A percentile compares a stretch with the other conserved stretches of the same genome.
Conservation (phyloP, 2,329 filamentous ascomycete genomes). For the Xenoacremonium recifei region DNA sequence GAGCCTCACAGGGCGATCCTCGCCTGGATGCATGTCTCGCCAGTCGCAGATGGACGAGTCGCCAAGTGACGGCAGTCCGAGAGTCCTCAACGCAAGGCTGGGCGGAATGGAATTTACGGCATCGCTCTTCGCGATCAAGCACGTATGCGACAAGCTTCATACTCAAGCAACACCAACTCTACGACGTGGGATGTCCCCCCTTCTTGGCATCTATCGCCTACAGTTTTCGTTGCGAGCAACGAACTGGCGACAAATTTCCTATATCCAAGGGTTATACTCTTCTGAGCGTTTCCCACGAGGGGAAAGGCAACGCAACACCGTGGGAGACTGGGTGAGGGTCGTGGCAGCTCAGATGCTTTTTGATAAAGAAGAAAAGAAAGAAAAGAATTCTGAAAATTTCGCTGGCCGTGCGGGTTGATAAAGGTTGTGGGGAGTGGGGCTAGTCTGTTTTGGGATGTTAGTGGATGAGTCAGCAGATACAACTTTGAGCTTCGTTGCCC, state of each 20-base stretch:
- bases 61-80: no score
- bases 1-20: no score
- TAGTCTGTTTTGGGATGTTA: conserved; percentile 19
- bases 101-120: no score
- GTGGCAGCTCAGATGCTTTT: conserved; percentile 65
- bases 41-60: no score
- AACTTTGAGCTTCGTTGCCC: no score
- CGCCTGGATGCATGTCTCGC: no score
- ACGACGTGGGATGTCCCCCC: conserved; percentile 50
- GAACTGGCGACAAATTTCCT: conserved; percentile 58
- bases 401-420: conserved; percentile 20
- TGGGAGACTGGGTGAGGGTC: conserved; percentile 56
- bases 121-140: no score
- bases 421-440: conserved; percentile 16
- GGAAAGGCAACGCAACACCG: conserved; percentile 64
- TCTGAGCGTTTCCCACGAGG: conserved; percentile 51
- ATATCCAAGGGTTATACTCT: conserved; percentile 60
- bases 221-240: conserved; percentile 35
- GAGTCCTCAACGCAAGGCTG: no score
- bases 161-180: no score
- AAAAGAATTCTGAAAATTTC: conserved; percentile 36
- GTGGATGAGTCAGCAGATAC: no score
- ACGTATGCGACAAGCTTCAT: no score
- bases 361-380: conserved; percentile 53
- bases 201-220: conserved; percentile 60